These are phyloP conservation scores for Neofusicoccum sp. DNA, from an alignment of 2,329 filamentous ascomycete species.

Conservation along the genomic window DNA sequence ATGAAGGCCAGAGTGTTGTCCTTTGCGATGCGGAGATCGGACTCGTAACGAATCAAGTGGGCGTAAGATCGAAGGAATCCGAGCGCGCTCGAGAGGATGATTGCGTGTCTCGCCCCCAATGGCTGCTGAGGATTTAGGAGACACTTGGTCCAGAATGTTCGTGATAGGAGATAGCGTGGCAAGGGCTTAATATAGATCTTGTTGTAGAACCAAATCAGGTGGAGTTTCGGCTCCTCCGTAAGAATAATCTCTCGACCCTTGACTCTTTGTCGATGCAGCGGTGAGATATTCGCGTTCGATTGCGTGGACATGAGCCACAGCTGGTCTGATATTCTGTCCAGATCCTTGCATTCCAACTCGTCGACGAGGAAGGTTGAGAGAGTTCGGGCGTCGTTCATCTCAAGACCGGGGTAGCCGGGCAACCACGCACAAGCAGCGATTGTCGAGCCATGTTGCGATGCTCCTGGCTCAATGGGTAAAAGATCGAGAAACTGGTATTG, in stretches of 20 bases:
- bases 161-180: conserved; percentile 24
- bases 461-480: background rate
- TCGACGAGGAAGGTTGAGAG: background rate
- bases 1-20: conserved; percentile 25
- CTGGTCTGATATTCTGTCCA: conserved; percentile 24
- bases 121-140: background rate
- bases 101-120: background rate
- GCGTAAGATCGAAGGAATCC: conserved; percentile 42
- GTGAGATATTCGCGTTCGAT: conserved; percentile 24
- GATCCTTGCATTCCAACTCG: conserved; percentile 15
- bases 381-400: background rate
- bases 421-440: background rate
- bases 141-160: conserved; percentile 21
- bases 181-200: conserved; percentile 27
- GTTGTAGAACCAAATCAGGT: conserved; percentile 25
- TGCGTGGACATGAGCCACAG: conserved; percentile 24
- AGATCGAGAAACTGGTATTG: background rate
- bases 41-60: conserved; percentile 40
- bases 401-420: background rate
- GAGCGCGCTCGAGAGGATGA: background rate
- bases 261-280: conserved; percentile 20
- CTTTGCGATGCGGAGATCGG: conserved; percentile 38
- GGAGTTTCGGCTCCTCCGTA: conserved; percentile 23
- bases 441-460: background rate
- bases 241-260: conserved; percentile 24